A percentile compares a stretch with the other conserved stretches of the same genome.
Evolutionary conservation across 2,329 filamentous ascomycete species (phyloP).

Genomic region (Zymoseptoria passerinii): DNA sequence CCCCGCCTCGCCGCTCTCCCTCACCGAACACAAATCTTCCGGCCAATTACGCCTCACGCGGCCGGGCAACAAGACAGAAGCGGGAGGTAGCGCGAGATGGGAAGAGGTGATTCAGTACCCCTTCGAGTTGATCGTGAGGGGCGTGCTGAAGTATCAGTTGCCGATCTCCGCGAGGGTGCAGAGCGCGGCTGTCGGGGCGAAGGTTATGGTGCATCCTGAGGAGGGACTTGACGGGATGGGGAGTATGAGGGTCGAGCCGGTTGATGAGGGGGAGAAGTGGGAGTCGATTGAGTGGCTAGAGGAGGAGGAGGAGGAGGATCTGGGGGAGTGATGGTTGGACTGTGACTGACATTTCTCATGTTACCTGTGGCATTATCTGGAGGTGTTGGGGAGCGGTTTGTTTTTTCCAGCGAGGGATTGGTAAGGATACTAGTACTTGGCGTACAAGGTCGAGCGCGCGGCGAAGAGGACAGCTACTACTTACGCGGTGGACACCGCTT

Average conservation of each 20-base stretch:
- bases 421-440: not conserved
- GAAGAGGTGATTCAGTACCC: constrained; percentile 82
- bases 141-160: constrained; percentile 74
- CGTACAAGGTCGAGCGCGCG: no score
- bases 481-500: no score
- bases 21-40: constrained; percentile 60
- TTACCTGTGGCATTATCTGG: not conserved
- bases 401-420: not conserved
- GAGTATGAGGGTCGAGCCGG: constrained; percentile 24
- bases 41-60: constrained; percentile 74
- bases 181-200: constrained; percentile 43
- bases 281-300: constrained; percentile 27
- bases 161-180: constrained; percentile 49
- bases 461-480: no score
- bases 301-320: constrained; percentile 7
- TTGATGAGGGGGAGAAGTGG: constrained; percentile 24
- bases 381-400: not conserved
- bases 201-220: constrained; percentile 34
- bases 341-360: not conserved
- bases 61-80: constrained; percentile 80
- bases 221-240: constrained; percentile 25
- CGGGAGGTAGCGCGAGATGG: constrained; percentile 77
- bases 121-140: constrained; percentile 87
- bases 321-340: not conserved
- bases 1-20: constrained; percentile 79